phyloP scores from a whole-genome alignment of 352 stramenopile species.

The Phytophthora podocarpi region DNA sequence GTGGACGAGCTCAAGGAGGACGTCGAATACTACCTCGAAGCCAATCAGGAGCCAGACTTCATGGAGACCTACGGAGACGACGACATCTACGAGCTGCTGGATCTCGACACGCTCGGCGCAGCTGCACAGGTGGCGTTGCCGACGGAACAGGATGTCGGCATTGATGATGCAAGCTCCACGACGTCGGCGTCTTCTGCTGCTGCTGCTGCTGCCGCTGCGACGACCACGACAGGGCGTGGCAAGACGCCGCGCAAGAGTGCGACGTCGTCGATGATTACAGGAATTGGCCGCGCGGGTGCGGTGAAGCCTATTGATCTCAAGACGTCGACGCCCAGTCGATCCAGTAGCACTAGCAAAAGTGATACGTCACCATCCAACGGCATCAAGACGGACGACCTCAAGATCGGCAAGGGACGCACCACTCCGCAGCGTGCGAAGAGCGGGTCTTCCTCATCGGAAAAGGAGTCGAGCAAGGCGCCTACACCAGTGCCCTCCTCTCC shows the following conservation, averaged over 20 bases:
- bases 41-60: slow-evolving; percentile 93
- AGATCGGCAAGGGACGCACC: slow-evolving; percentile 49
- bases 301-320: slow-evolving; percentile 86
- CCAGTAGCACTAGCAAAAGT: slow-evolving; percentile 52
- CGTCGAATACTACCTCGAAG: slow-evolving; percentile 98
- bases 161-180: slow-evolving; percentile 50
- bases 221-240: slow-evolving; percentile 18
- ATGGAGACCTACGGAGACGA: slow-evolving; percentile 91
- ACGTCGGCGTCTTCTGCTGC: slow-evolving; percentile 2
- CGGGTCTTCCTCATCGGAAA: slow-evolving; percentile 42
- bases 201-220: neutral
- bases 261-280: slow-evolving; percentile 60
- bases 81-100: slow-evolving; percentile 96
- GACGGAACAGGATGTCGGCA: slow-evolving; percentile 71
- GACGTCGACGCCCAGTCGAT: slow-evolving; percentile 63
- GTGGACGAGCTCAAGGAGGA: slow-evolving; percentile 98
- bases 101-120: slow-evolving; percentile 91
- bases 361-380: slow-evolving; percentile 43
- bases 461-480: slow-evolving; percentile 32
- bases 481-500: slow-evolving; percentile 39
- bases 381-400: slow-evolving; percentile 48
- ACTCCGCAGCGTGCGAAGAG: slow-evolving; percentile 66
- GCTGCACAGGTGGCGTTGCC: slow-evolving; percentile 74
- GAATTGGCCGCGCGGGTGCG: slow-evolving; percentile 71
- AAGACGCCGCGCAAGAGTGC: slow-evolving; percentile 80